Conservation (phyloP, 1,284 basidiomycete genomes). For the Gymnopus androsaceus region DNA sequence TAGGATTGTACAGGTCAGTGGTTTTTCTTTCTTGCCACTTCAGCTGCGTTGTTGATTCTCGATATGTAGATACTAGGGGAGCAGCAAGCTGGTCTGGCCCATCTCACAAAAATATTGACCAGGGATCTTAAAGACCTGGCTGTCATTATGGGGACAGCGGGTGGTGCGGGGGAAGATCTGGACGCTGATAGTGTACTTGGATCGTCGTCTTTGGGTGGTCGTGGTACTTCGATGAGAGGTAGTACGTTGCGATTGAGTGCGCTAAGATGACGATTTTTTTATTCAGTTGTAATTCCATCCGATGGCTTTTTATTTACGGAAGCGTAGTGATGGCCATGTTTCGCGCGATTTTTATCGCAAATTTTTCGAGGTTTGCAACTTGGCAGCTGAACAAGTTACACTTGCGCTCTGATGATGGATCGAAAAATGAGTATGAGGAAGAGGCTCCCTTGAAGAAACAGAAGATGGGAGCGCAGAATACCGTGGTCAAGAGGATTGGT, state of each 20-base stretch:
- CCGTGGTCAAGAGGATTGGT: no score
- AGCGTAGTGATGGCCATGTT: no score
- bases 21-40: conserved; percentile 7
- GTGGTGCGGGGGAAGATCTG: conserved; percentile 27
- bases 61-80: conserved; percentile 68
- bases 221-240: not conserved
- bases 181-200: conserved; percentile 4
- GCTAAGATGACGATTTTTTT: not conserved
- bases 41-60: conserved; percentile 16
- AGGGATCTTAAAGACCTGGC: conserved; percentile 69
- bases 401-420: no score
- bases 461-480: no score
- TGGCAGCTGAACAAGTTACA: no score
- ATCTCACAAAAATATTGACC: conserved; percentile 76
- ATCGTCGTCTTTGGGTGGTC: not conserved
- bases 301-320: no score
- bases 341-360: no score
- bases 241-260: conserved; percentile 7
- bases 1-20: conserved; percentile 71
- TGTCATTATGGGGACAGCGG: conserved; percentile 59
- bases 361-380: no score
- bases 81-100: conserved; percentile 79
- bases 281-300: no score
- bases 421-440: no score
- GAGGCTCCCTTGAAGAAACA: no score